phyloP scores from a whole-genome alignment of 495 filamentous ascomycete genomes.

The Aspergillus baeticus region DNA sequence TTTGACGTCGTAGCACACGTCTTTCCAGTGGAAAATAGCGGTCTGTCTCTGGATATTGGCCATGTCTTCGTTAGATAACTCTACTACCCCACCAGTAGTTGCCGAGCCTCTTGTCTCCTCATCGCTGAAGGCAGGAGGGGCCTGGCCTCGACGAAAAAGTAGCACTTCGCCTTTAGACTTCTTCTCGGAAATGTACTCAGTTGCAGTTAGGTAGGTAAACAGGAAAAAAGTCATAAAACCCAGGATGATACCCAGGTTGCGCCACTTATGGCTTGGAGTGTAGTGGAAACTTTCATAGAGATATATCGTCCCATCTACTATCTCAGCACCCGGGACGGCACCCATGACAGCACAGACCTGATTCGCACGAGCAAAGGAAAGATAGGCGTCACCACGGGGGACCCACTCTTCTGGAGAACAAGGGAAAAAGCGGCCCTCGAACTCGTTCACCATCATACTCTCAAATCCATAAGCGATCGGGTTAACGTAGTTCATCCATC shows the following conservation, averaged over 20 bases:
- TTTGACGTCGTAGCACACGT: conserved; percentile 72
- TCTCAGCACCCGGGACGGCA: conserved; percentile 41
- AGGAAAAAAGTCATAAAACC: conserved; percentile 64
- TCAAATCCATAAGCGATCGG: conserved; percentile 52
- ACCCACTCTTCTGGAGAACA: conserved; percentile 53
- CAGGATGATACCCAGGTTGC: conserved; percentile 68
- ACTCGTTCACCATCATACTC: conserved; percentile 57
- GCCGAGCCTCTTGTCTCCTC: conserved; percentile 27
- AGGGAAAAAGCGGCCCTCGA: conserved; percentile 49
- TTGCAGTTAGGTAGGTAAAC: conserved; percentile 39
- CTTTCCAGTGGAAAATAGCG: conserved; percentile 77
- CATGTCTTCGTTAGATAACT: conserved; percentile 30
- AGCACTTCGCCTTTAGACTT: conserved; percentile 52
- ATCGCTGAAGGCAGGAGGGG: conserved; percentile 9
- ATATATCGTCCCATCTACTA: conserved; percentile 55
- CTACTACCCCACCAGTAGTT: conserved; percentile 8
- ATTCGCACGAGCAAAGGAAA: conserved; percentile 8
- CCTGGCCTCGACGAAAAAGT: conserved; percentile 48
- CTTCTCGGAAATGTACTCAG: conserved; percentile 46
- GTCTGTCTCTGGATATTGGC: conserved; percentile 55
- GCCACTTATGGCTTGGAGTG: conserved; percentile 63
- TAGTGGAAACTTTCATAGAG: conserved; percentile 45
- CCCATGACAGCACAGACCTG: conserved; percentile 54
- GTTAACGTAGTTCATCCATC: conserved; percentile 52
- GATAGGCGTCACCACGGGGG: conserved; percentile 40